Conservation (phyloP, 805 yeast genomes). For the Teunomyces stri region DNA sequence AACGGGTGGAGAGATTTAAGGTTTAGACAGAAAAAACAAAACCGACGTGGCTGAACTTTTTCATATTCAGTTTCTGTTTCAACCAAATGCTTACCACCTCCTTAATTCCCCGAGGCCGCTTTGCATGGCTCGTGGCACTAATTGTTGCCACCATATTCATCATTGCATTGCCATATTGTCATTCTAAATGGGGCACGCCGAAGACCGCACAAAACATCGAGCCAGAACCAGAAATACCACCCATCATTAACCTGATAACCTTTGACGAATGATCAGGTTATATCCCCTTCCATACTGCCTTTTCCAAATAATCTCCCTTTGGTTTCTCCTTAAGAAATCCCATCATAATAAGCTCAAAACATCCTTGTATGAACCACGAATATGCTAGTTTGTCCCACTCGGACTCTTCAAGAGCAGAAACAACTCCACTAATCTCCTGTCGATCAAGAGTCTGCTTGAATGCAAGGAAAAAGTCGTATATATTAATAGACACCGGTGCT, state of each 20-base stretch:
- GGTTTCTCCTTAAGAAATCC: constrained; percentile 68
- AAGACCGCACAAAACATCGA: too few relatives aligned
- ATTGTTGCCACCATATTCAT: not conserved
- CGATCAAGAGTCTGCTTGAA: constrained; percentile 50
- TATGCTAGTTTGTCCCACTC: constrained; percentile 64
- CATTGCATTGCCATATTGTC: not conserved
- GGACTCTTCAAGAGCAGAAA: constrained; percentile 17
- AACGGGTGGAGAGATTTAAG: too few relatives aligned
- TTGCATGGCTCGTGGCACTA: not conserved
- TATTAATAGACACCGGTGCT: constrained; percentile 66
- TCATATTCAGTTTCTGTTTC: not conserved
- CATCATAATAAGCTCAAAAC: constrained; percentile 64
- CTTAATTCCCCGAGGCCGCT: not conserved
- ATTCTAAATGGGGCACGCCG: too few relatives aligned
- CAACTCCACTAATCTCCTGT: constrained; percentile 13
- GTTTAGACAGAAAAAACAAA: too few relatives aligned
- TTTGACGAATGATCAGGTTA: constrained; percentile 20
- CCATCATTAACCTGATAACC: too few relatives aligned
- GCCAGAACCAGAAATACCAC: too few relatives aligned
- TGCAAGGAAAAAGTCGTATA: constrained; percentile 64
- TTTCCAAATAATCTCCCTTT: constrained; percentile 66
- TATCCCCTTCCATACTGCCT: constrained; percentile 67
- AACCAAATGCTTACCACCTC: constrained; percentile 4
- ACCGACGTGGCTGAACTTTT: too few relatives aligned
- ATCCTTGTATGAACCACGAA: constrained; percentile 72